A percentile compares a stretch with the other conserved stretches of the same genome.
These are phyloP conservation scores for Carpinus fangiana DNA, from an alignment of 306 rosid genomes.

Conservation along the genomic window DNA sequence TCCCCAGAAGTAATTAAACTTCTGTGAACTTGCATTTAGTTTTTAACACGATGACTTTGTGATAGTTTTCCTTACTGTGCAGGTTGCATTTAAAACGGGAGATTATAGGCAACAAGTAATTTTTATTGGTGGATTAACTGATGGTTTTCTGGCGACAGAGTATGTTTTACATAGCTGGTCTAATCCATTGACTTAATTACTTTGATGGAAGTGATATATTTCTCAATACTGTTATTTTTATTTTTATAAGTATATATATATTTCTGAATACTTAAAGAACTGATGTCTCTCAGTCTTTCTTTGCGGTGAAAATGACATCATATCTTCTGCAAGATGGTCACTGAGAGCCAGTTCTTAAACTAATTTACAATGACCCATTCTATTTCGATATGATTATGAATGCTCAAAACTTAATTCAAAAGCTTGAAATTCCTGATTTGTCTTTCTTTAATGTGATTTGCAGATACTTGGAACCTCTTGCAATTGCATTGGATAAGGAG, in stretches of 20 bases:
- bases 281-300: conserved; percentile 12
- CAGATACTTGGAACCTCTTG: conserved; percentile 95
- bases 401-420: background rate
- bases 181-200: background rate
- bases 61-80: conserved; percentile 25
- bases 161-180: conserved; percentile 36
- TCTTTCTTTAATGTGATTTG: conserved; percentile 32
- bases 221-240: background rate
- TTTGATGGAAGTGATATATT: background rate
- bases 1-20: background rate
- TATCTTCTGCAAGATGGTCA: background rate
- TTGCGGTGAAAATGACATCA: conserved; percentile 9
- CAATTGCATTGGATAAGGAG: conserved; percentile 87
- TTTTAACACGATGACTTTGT: background rate
- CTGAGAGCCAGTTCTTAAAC: conserved; percentile 15
- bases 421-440: background rate
- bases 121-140: conserved; percentile 91
- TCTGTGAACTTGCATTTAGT: background rate
- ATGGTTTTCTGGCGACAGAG: conserved; percentile 93
- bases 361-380: background rate
- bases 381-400: background rate
- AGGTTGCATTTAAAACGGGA: conserved; percentile 97
- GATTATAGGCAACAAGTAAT: conserved; percentile 86
- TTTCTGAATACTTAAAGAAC: background rate
- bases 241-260: too few species aligned